Conservation (phyloP, 2,329 filamentous ascomycete species). For the Bipolaris sorokiniana region DNA sequence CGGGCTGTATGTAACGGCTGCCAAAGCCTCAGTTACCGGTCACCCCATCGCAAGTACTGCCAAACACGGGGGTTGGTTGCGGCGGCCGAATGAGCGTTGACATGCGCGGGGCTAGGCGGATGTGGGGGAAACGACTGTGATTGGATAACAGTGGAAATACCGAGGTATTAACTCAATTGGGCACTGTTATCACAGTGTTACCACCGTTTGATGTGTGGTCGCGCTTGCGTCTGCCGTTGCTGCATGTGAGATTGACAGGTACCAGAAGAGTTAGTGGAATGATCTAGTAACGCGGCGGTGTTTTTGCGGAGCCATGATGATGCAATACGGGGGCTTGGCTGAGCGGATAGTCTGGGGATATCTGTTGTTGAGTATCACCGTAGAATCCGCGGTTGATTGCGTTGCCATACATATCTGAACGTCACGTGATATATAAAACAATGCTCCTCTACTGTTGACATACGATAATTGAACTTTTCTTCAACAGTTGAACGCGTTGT, state of each 20-base stretch:
- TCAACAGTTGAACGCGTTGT: too few relatives aligned
- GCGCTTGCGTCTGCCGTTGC: background rate
- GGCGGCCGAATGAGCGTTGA: background rate
- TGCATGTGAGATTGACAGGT: background rate
- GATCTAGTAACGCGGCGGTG: background rate
- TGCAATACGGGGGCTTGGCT: background rate
- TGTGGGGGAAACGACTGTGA: background rate
- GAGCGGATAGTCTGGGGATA: background rate
- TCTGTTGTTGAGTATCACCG: background rate
- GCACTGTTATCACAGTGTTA: background rate
- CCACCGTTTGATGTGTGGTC: background rate
- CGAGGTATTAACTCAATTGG: background rate
- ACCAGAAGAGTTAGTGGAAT: background rate
- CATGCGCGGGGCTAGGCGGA: background rate
- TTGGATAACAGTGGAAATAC: background rate
- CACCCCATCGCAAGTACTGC: background rate
- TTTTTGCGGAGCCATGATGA: background rate
- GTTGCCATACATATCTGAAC: background rate
- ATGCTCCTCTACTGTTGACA: background rate
- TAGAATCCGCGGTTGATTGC: background rate
- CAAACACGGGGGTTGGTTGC: background rate
- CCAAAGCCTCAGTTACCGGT: background rate
- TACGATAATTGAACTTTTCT: too few relatives aligned
- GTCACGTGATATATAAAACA: too few relatives aligned
- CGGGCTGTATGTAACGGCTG: background rate